A percentile compares a stretch with the other conserved stretches of the same genome.
These are phyloP conservation scores for Cladophialophora bantiana DNA, from an alignment of 2,329 filamentous ascomycete species.

Conservation along the genomic window DNA sequence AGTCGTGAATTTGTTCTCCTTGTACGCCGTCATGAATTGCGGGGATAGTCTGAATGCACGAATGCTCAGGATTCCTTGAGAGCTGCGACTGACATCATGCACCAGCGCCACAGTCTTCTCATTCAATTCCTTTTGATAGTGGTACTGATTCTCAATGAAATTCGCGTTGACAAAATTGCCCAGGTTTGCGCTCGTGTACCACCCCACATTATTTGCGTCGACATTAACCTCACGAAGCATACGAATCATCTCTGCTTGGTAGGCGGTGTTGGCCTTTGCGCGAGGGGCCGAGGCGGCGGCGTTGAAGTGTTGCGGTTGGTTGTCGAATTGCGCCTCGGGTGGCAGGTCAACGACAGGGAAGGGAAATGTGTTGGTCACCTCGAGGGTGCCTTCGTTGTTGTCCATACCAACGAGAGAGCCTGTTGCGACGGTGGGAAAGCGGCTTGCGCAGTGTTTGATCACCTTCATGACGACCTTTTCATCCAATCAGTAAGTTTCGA, in stretches of 20 bases:
- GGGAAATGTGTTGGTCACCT: conserved; percentile 94
- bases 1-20: conserved; percentile 96
- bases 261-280: conserved; percentile 84
- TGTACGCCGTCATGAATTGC: conserved; percentile 87
- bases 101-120: conserved; percentile 87
- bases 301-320: conserved; percentile 64
- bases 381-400: conserved; percentile 71
- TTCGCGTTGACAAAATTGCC: conserved; percentile 95
- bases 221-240: conserved; percentile 97
- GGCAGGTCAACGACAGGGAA: conserved; percentile 83
- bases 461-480: conserved; percentile 92
- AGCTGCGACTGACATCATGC: conserved; percentile 93
- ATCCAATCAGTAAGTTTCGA: conserved; percentile 40
- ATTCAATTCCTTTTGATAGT: conserved; percentile 93
- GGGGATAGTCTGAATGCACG: conserved; percentile 90
- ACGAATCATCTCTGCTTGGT: conserved; percentile 97
- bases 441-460: conserved; percentile 89
- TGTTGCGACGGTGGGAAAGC: conserved; percentile 87
- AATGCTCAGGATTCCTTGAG: conserved; percentile 87
- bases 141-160: conserved; percentile 97
- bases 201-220: conserved; percentile 96
- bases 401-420: conserved; percentile 95
- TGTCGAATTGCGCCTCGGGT: conserved; percentile 74
- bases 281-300: conserved; percentile 87
- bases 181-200: conserved; percentile 99